A percentile compares a stretch with the other conserved stretches of the same genome.
Evolutionary conservation across 192 early-diverging fungal genomes (phyloP).

Genomic region (Coemansia sp.): DNA sequence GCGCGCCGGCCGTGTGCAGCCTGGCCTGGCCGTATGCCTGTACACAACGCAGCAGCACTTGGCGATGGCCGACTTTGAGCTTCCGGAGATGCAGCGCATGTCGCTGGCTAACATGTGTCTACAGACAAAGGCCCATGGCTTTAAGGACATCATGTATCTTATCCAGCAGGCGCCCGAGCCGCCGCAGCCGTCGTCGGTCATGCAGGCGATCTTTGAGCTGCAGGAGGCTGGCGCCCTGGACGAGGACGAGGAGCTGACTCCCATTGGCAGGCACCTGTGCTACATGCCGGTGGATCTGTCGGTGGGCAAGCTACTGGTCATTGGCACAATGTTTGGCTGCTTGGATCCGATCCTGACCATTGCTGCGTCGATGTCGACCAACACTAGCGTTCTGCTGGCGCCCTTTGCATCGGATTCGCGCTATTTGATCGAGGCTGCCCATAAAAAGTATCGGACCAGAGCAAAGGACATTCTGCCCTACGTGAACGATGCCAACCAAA

Average conservation of each 20-base stretch:
- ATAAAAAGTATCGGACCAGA: constrained; percentile 6
- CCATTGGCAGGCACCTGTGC: constrained; percentile 71
- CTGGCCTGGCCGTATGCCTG: constrained; percentile 59
- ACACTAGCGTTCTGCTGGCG: constrained; percentile 4
- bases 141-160: constrained; percentile 59
- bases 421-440: neutral
- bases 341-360: constrained; percentile 78
- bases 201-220: constrained; percentile 57
- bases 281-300: constrained; percentile 75
- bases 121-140: constrained; percentile 69
- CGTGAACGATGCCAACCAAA: neutral
- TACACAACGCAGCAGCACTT: constrained; percentile 51
- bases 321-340: constrained; percentile 73
- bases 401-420: constrained; percentile 1
- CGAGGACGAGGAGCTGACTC: constrained; percentile 60
- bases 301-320: constrained; percentile 74
- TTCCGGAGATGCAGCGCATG: constrained; percentile 65
- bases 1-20: constrained; percentile 63
- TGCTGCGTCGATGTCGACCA: constrained; percentile 57
- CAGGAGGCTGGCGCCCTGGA: constrained; percentile 38
- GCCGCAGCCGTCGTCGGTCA: constrained; percentile 66
- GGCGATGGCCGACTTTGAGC: constrained; percentile 57
- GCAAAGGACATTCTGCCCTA: constrained; percentile 3
- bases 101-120: constrained; percentile 77
- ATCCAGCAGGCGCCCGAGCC: constrained; percentile 68